A percentile compares a stretch with the other conserved stretches of the same genome.
Evolutionary conservation across 2,329 filamentous ascomycete species (phyloP).

Genomic region (Aspergillus felis): DNA sequence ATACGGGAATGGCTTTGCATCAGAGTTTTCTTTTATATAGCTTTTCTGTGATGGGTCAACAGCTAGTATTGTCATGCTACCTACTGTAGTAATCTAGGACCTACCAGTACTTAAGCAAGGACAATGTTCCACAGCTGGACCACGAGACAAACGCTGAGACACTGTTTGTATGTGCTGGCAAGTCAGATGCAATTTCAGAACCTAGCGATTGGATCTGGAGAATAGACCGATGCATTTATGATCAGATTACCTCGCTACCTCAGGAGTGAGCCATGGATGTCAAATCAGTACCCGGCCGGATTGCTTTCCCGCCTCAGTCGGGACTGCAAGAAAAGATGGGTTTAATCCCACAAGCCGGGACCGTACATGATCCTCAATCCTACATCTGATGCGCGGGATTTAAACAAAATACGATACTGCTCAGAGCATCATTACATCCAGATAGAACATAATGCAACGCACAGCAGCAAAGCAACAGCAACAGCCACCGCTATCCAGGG

Average conservation of each 20-base stretch:
- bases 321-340: not conserved
- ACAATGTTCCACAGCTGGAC: not conserved
- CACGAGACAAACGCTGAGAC: not conserved
- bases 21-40: not conserved
- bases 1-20: not conserved
- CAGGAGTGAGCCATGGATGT: not conserved
- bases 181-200: not conserved
- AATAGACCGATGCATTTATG: not conserved
- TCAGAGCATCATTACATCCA: no score
- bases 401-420: not conserved
- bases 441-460: not conserved
- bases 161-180: not conserved
- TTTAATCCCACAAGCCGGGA: not conserved
- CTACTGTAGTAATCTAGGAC: not conserved
- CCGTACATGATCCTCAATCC: not conserved
- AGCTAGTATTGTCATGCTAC: not conserved
- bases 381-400: not conserved
- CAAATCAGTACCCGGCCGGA: not conserved
- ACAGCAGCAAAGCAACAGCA: not conserved
- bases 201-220: not conserved
- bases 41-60: not conserved
- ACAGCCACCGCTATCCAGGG: not conserved
- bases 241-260: not conserved
- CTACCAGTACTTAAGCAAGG: not conserved
- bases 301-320: not conserved